Conservation (phyloP, 768 basidiomycete species). For the Phaffia tasmanica region DNA sequence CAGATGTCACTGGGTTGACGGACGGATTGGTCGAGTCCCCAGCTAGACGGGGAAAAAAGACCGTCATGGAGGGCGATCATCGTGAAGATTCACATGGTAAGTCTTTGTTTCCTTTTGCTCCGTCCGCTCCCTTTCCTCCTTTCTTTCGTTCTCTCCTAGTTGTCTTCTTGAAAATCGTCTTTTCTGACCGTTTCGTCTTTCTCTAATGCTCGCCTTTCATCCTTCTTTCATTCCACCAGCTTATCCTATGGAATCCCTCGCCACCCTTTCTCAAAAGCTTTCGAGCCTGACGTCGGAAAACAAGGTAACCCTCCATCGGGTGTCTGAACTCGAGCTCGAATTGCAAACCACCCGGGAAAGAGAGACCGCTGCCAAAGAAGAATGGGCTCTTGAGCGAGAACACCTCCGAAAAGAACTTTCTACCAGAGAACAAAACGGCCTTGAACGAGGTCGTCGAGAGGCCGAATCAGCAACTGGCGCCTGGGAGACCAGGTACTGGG, state of each 20-base stretch:
- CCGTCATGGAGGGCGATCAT: constrained; percentile 1
- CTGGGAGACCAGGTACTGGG: constrained; percentile 48
- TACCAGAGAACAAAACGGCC: constrained; percentile 40
- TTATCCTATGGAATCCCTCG: constrained; percentile 28
- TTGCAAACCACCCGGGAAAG: constrained; percentile 51
- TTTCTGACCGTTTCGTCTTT: constrained; percentile 18
- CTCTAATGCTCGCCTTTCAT: neutral
- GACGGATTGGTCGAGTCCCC: constrained; percentile 65
- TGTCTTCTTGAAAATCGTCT: too few species aligned
- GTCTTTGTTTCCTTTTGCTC: neutral
- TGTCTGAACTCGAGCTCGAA: constrained; percentile 77
- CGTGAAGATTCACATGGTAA: constrained; percentile 7
- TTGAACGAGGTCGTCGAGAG: constrained; percentile 40
- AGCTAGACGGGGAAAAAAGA: constrained; percentile 35
- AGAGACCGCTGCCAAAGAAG: constrained; percentile 51
- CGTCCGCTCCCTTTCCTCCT: neutral
- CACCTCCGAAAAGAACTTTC: constrained; percentile 40
- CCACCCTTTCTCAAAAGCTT: constrained; percentile 44
- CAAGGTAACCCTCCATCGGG: constrained; percentile 62
- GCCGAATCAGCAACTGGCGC: constrained; percentile 34
- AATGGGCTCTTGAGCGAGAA: constrained; percentile 50
- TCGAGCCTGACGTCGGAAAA: constrained; percentile 70
- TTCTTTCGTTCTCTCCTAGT: too few species aligned
- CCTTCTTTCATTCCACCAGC: neutral
- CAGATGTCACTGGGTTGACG: constrained; percentile 70